phyloP scores from a whole-genome alignment of 208 protist genomes.

The Phytomonas francai region DNA sequence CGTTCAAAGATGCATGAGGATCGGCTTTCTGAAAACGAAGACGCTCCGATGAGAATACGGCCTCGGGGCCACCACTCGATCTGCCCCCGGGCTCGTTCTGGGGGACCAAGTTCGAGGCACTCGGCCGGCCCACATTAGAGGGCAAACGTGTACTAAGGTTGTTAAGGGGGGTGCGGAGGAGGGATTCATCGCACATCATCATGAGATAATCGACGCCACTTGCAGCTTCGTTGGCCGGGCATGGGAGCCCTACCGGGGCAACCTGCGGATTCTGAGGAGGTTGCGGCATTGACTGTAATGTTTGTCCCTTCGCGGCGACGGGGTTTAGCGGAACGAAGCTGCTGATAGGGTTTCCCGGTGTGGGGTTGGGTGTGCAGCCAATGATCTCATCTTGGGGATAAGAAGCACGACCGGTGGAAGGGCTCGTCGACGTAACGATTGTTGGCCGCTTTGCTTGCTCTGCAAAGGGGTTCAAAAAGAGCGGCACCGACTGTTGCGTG shows the following conservation, averaged over 20 bases:
- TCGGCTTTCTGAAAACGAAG: conserved; percentile 10
- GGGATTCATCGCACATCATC: conserved; percentile 54
- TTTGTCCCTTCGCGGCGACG: not conserved
- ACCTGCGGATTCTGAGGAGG: not conserved
- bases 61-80: not conserved
- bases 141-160: conserved; percentile 5
- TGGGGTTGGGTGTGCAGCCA: not conserved
- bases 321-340: not conserved
- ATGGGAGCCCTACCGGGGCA: not conserved
- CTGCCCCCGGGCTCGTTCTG: not conserved
- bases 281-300: conserved; percentile 1
- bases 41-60: conserved; percentile 20
- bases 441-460: not conserved
- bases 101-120: not conserved
- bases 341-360: not conserved
- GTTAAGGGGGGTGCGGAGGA: conserved; percentile 35
- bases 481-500: not conserved
- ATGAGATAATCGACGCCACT: conserved; percentile 53
- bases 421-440: not conserved
- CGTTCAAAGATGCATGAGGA: not conserved
- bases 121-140: not conserved
- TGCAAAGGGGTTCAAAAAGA: not conserved
- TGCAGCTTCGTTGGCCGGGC: conserved; percentile 9
- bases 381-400: not conserved
- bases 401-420: not conserved